Evolutionary conservation across 163 green algal genomes (phyloP).

Genomic region (Scenedesmus sp.): DNA sequence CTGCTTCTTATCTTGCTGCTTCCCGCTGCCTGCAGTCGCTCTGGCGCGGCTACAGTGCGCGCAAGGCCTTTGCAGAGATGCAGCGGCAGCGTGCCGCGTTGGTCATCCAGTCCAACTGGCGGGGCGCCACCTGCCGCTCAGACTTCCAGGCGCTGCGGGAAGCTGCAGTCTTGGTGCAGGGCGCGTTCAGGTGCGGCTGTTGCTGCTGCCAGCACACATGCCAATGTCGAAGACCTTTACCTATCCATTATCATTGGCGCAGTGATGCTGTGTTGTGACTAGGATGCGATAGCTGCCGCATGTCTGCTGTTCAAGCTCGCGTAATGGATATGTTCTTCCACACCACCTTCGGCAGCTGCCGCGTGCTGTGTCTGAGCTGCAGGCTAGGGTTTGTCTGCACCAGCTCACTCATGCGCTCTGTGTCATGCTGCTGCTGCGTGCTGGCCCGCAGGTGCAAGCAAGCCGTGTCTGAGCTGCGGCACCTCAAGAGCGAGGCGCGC

Average conservation of each 20-base stretch:
- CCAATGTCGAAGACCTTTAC: too few species aligned
- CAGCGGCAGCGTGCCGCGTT: slow-evolving; percentile 69
- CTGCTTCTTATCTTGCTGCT: not conserved
- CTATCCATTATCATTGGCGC: too few species aligned
- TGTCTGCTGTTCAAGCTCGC: not conserved
- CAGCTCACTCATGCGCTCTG: too few species aligned
- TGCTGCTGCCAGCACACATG: too few species aligned
- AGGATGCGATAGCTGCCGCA: not conserved
- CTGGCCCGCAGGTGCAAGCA: slow-evolving; percentile 77
- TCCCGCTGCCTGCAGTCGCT: slow-evolving; percentile 61
- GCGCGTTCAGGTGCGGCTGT: slow-evolving; percentile 46
- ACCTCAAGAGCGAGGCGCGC: slow-evolving; percentile 79
- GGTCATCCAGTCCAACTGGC: slow-evolving; percentile 87
- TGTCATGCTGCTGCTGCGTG: too few species aligned
- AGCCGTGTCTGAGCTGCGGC: slow-evolving; percentile 84
- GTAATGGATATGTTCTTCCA: too few species aligned
- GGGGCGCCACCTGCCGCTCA: slow-evolving; percentile 70
- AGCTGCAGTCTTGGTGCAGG: slow-evolving; percentile 59
- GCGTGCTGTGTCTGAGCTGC: slow-evolving; percentile 83
- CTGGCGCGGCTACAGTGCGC: slow-evolving; percentile 57
- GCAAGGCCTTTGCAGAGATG: slow-evolving; percentile 51
- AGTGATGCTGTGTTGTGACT: not conserved
- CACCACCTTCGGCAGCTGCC: slow-evolving; percentile 48
- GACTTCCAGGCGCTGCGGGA: slow-evolving; percentile 63
- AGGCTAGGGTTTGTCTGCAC: too few species aligned